Evolutionary conservation across 345 rosid species (phyloP).

Genomic region (Salix arbutifolia): DNA sequence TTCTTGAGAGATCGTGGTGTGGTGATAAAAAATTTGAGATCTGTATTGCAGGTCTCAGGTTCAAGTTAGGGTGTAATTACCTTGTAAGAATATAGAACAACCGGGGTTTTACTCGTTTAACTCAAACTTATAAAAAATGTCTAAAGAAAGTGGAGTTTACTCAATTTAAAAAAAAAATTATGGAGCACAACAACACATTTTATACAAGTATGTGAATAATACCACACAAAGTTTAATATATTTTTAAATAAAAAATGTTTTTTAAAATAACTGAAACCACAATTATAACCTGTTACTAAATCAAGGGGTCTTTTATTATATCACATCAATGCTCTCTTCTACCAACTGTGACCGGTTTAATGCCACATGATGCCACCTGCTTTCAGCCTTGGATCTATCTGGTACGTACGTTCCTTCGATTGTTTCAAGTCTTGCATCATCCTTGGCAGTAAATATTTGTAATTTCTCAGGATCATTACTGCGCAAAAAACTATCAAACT

Average conservation of each 20-base stretch:
- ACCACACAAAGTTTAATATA: too few relatives aligned
- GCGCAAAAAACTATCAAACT: neutral
- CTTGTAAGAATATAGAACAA: too few relatives aligned
- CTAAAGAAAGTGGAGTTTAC: accelerated
- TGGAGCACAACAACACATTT: too few relatives aligned
- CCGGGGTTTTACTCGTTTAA: too few relatives aligned
- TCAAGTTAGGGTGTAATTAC: accelerated
- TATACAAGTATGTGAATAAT: too few relatives aligned
- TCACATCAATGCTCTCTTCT: constrained; percentile 27
- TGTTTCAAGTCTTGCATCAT: neutral
- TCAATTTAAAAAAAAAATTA: too few relatives aligned
- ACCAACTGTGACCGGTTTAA: constrained; percentile 20
- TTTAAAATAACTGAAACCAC: too few relatives aligned
- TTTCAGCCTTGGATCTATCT: neutral
- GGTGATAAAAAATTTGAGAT: too few relatives aligned
- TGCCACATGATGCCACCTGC: constrained; percentile 19
- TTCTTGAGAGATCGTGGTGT: too few relatives aligned
- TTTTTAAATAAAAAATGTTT: too few relatives aligned
- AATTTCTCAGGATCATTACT: neutral
- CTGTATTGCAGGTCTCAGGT: accelerated
- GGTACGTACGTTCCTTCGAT: neutral
- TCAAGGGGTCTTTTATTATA: constrained; percentile 5
- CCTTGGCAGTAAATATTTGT: neutral
- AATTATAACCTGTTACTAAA: neutral
- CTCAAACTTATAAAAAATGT: accelerated